Conservation (phyloP, 2,329 filamentous ascomycete species). For the Beauveria sp. region DNA sequence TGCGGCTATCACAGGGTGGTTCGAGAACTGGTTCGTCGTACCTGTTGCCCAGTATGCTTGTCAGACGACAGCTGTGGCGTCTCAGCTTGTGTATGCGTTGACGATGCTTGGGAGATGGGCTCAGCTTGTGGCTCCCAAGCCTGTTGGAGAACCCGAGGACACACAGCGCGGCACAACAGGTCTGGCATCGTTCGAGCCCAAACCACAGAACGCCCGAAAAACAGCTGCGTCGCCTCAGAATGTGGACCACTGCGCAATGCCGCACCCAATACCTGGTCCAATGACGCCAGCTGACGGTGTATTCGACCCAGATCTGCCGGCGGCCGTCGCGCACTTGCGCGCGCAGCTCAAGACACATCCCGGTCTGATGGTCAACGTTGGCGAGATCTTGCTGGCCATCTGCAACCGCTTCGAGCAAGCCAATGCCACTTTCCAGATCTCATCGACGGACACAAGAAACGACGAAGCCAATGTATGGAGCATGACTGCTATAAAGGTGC, state of each 20-base stretch:
- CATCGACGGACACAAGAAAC: conserved; percentile 22
- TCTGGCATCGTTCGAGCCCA: conserved; percentile 7
- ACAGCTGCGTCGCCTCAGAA: conserved; percentile 1
- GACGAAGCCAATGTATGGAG: conserved; percentile 41
- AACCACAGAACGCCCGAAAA: not conserved
- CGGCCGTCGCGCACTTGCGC: conserved; percentile 32
- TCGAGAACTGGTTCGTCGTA: conserved; percentile 39
- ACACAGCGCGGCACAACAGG: not conserved
- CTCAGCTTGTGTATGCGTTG: conserved; percentile 42
- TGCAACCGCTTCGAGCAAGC: conserved; percentile 36
- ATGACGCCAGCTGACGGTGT: not conserved
- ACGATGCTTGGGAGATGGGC: conserved; percentile 45
- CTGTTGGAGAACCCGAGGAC: conserved; percentile 7
- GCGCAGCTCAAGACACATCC: conserved; percentile 35
- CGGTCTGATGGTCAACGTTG: conserved; percentile 37
- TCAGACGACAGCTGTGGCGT: conserved; percentile 36
- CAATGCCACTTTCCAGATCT: conserved; percentile 27
- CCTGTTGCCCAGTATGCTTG: conserved; percentile 35
- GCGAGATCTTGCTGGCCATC: conserved; percentile 33
- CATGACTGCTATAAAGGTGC: conserved; percentile 38
- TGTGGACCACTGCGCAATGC: not conserved
- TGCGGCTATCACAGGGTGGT: conserved; percentile 39
- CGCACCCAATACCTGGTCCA: not conserved
- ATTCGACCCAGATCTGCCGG: conserved; percentile 31
- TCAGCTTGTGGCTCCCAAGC: conserved; percentile 34